These are phyloP conservation scores for Mycena filopes DNA, from an alignment of 768 basidiomycete species.

Conservation along the genomic window DNA sequence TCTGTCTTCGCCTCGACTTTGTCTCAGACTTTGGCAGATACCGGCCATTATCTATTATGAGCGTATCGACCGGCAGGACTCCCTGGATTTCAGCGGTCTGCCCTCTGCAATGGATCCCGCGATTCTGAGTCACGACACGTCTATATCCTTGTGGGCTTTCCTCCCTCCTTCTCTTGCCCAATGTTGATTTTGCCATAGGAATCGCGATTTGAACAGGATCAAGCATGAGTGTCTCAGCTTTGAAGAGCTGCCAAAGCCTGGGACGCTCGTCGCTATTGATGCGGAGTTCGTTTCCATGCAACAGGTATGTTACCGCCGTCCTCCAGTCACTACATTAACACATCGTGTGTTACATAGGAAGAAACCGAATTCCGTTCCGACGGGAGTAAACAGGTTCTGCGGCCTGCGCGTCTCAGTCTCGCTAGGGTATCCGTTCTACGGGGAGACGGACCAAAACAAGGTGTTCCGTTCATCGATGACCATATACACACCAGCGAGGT, in stretches of 20 bases:
- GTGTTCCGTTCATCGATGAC: constrained; percentile 96
- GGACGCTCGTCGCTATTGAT: constrained; percentile 93
- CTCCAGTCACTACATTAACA: neutral
- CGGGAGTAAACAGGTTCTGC: constrained; percentile 90
- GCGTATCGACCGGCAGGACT: constrained; percentile 67
- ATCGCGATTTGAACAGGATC: constrained; percentile 76
- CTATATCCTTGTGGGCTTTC: constrained; percentile 78
- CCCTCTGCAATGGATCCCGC: constrained; percentile 75
- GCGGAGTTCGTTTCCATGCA: constrained; percentile 99
- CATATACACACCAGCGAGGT: constrained; percentile 96
- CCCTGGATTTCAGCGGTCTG: constrained; percentile 72
- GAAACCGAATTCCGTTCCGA: constrained; percentile 96
- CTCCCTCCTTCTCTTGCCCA: constrained; percentile 1
- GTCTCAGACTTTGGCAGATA: constrained; percentile 56
- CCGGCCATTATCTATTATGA: constrained; percentile 94
- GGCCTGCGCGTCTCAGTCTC: constrained; percentile 90
- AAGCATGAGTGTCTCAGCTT: constrained; percentile 80
- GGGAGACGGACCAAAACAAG: constrained; percentile 82
- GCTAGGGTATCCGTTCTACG: constrained; percentile 95
- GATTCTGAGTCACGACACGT: constrained; percentile 87
- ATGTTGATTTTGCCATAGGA: constrained; percentile 53
- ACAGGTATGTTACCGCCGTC: constrained; percentile 61
- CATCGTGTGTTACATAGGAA: constrained; percentile 69
- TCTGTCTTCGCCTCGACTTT: neutral
- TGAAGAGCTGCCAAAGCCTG: constrained; percentile 86